These are phyloP conservation scores for Talaromyces piceae DNA, from an alignment of 2,329 filamentous ascomycete species.

Conservation along the genomic window DNA sequence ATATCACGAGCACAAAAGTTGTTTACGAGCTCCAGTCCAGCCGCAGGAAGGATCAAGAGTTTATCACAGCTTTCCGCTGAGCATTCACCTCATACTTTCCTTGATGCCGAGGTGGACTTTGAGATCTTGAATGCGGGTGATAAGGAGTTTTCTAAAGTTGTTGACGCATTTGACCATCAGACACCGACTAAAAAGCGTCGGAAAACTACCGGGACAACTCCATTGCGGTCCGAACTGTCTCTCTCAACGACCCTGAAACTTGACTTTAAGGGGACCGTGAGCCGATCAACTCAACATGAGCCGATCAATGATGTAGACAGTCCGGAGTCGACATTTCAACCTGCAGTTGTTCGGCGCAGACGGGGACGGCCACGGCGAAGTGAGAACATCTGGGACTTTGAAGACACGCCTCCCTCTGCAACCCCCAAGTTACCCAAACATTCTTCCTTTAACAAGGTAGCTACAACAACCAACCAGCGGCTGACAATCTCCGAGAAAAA, in stretches of 20 bases:
- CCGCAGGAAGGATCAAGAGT: constrained; percentile 28
- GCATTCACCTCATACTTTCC: constrained; percentile 31
- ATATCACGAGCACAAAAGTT: constrained; percentile 9
- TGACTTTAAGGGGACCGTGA: constrained; percentile 12
- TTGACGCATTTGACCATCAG: constrained; percentile 26
- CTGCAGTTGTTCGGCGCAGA: constrained; percentile 15
- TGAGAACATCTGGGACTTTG: constrained; percentile 30
- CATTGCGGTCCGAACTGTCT: constrained; percentile 1
- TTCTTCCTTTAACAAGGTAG: background rate
- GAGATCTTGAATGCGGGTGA: constrained; percentile 35
- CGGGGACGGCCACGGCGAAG: constrained; percentile 18
- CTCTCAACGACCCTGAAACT: constrained; percentile 17
- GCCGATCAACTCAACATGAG: constrained; percentile 12
- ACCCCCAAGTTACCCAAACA: constrained; percentile 3
- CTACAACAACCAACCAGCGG: background rate
- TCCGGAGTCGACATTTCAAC: constrained; percentile 10
- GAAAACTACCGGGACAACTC: constrained; percentile 4
- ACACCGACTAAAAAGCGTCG: constrained; percentile 32
- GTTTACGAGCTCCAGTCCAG: constrained; percentile 31
- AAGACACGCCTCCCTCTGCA: constrained; percentile 21
- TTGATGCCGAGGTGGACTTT: constrained; percentile 26
- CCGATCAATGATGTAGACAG: constrained; percentile 13
- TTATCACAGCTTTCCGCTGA: constrained; percentile 38
- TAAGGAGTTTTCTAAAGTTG: constrained; percentile 16
- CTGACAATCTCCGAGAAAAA: background rate